A percentile compares a stretch with the other conserved stretches of the same genome.
Evolutionary conservation across 176 grass and related monocot genomes (phyloP).

Genomic region (Carex pumila): DNA sequence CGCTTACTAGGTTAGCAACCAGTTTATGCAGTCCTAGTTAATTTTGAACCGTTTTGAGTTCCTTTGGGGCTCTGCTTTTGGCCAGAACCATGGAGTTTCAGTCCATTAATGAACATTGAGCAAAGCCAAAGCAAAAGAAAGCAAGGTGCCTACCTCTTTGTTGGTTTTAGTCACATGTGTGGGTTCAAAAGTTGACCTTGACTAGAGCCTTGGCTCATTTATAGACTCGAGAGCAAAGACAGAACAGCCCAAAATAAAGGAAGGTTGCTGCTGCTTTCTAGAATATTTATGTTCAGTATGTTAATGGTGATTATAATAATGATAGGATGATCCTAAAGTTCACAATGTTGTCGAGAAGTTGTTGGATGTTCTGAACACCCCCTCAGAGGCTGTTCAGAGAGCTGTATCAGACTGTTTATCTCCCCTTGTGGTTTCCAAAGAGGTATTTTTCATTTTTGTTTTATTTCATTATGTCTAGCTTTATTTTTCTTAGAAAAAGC

Average conservation of each 20-base stretch:
- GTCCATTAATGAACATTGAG: background rate
- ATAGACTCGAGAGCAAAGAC: background rate
- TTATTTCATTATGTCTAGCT: background rate
- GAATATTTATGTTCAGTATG: constrained; percentile 9
- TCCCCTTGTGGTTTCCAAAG: constrained; percentile 86
- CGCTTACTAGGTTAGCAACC: background rate
- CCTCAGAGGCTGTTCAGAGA: constrained; percentile 90
- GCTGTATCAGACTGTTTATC: constrained; percentile 94
- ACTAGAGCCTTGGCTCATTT: background rate
- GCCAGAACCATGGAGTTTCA: background rate
- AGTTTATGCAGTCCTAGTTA: background rate
- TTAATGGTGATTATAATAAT: constrained; percentile 23
- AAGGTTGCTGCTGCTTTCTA: background rate
- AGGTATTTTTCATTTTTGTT: constrained; percentile 30
- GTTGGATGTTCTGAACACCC: constrained; percentile 89
- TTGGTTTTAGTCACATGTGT: background rate
- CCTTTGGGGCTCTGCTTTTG: background rate
- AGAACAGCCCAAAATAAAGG: background rate
- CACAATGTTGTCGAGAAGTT: constrained; percentile 94
- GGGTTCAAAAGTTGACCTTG: background rate
- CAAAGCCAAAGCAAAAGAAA: background rate
- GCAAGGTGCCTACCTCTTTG: background rate
- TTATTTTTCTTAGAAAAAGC: background rate
- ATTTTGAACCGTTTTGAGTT: background rate
- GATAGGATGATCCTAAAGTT: constrained; percentile 98